Conservation (phyloP, 192 early-diverging fungal species). For the Cetraspora pellucida region DNA sequence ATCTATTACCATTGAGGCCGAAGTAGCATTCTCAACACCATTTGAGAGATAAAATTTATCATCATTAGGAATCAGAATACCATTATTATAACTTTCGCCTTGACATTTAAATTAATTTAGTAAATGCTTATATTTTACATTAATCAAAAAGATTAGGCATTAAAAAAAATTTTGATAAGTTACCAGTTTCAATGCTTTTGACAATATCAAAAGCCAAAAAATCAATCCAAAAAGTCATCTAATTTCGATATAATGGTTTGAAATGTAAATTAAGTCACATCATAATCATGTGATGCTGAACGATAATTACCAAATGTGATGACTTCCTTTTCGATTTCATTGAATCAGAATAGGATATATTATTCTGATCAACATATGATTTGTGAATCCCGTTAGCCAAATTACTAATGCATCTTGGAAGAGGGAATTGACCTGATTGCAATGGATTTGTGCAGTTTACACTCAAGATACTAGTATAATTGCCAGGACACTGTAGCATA, state of each 20-base stretch:
- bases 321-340: not conserved
- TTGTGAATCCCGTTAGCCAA: not conserved
- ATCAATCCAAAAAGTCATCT: too few relatives aligned
- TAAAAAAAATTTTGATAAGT: too few relatives aligned
- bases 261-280: too few relatives aligned
- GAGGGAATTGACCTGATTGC: not conserved
- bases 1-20: not conserved
- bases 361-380: not conserved
- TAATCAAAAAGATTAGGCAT: too few relatives aligned
- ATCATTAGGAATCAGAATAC: not conserved
- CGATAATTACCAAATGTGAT: not conserved
- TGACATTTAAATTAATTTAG: too few relatives aligned
- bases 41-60: not conserved
- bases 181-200: too few relatives aligned
- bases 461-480: not conserved
- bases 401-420: slow-evolving; percentile 10
- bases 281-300: too few relatives aligned
- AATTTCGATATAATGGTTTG: too few relatives aligned
- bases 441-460: not conserved
- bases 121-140: too few relatives aligned
- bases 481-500: not conserved
- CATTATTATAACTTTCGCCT: not conserved
- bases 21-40: not conserved
- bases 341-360: not conserved
- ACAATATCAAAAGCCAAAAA: too few relatives aligned